A percentile compares a stretch with the other conserved stretches of the same genome.
Conservation (phyloP, 2,329 filamentous ascomycete species). For the Colletotrichum magnum region DNA sequence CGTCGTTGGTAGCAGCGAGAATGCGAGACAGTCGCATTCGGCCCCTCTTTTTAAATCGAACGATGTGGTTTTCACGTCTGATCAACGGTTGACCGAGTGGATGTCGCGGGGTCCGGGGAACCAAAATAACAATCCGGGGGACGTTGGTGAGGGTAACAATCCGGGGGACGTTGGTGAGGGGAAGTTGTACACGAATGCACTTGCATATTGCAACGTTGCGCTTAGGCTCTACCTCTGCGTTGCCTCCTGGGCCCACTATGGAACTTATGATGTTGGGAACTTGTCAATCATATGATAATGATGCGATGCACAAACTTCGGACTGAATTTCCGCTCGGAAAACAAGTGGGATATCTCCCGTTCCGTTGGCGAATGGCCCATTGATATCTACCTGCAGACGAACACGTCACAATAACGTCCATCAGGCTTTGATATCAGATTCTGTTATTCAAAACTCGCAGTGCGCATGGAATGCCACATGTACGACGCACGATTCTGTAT, state of each 20-base stretch:
- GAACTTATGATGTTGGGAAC: not conserved
- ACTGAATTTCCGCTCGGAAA: not conserved
- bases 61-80: not conserved
- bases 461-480: no score
- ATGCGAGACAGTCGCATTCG: conserved; percentile 2
- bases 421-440: not conserved
- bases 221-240: not conserved
- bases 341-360: no score
- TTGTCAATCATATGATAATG: not conserved
- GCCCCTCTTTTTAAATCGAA: conserved; percentile 1
- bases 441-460: no score
- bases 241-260: not conserved
- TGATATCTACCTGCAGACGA: no score
- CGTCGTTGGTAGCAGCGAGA: not conserved
- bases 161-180: conserved; percentile 14
- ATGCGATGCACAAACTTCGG: not conserved
- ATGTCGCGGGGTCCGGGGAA: conserved; percentile 25
- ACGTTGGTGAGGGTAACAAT: conserved; percentile 2
- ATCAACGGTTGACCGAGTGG: conserved; percentile 11
- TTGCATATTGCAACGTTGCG: conserved; percentile 16
- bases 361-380: no score
- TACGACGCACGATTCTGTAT: no score
- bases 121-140: not conserved
- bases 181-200: not conserved
- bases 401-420: not conserved